Evolutionary conservation across 148 eudicot genomes (phyloP).

Genomic region (Camellia granthamiana): DNA sequence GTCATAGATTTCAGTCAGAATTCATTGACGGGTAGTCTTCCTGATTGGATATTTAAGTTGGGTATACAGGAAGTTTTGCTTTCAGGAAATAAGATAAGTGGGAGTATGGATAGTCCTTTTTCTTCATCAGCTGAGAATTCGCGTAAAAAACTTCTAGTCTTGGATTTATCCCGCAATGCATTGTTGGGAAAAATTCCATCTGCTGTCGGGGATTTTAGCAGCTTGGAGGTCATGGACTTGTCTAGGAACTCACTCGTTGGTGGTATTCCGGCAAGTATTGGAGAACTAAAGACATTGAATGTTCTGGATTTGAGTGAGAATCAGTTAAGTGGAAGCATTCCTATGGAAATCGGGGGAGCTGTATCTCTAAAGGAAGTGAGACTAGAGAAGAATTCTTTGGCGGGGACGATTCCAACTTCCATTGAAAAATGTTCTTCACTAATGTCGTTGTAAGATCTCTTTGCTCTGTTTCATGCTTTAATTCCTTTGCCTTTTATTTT

Average conservation of each 20-base stretch:
- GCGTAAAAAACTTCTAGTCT: constrained; percentile 41
- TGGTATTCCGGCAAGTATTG: constrained; percentile 47
- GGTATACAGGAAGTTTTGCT: constrained; percentile 55
- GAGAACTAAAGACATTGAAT: constrained; percentile 45
- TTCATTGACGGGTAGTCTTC: constrained; percentile 54
- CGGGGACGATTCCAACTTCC: constrained; percentile 58
- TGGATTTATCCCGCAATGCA: constrained; percentile 71
- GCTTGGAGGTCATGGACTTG: constrained; percentile 55
- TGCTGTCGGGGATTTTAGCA: constrained; percentile 49
- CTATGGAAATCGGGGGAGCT: constrained; percentile 65
- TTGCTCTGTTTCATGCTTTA: constrained; percentile 7
- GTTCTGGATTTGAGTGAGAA: constrained; percentile 69
- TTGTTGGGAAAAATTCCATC: constrained; percentile 61
- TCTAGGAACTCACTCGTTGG: constrained; percentile 57
- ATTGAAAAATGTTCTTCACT: constrained; percentile 61
- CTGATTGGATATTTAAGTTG: constrained; percentile 68
- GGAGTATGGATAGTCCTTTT: constrained; percentile 46
- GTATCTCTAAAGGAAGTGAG: constrained; percentile 50
- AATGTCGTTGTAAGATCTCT: constrained; percentile 55
- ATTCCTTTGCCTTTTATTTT: background rate
- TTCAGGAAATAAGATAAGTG: constrained; percentile 63
- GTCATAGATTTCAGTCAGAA: constrained; percentile 65
- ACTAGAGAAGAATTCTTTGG: constrained; percentile 52
- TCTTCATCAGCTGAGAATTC: constrained; percentile 41
- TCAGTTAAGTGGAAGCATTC: constrained; percentile 57